A percentile compares a stretch with the other conserved stretches of the same genome.
Conservation (phyloP, 2,329 filamentous ascomycete species). For the Fusarium pseudoanthophilum region DNA sequence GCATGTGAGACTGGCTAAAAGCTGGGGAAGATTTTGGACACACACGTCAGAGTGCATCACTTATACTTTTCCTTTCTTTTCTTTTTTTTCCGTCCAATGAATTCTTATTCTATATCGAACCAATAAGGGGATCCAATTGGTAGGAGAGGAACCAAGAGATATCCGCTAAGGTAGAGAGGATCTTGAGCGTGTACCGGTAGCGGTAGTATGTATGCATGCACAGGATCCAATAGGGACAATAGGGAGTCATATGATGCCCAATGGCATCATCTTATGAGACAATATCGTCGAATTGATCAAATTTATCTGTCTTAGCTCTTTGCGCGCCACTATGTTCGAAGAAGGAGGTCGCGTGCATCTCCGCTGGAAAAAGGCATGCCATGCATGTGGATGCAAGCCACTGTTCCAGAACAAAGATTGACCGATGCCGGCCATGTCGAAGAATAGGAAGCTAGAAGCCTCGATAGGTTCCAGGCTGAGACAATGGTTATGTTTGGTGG, state of each 20-base stretch:
- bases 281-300: neutral
- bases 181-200: neutral
- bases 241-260: neutral
- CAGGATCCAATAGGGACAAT: neutral
- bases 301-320: neutral
- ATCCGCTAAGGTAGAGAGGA: neutral
- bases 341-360: slow-evolving; percentile 30
- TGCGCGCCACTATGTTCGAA: neutral
- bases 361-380: neutral
- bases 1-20: slow-evolving; percentile 25
- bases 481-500: neutral
- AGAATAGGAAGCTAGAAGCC: neutral
- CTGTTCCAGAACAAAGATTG: slow-evolving; percentile 15
- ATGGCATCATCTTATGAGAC: slow-evolving; percentile 24
- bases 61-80: neutral
- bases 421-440: neutral
- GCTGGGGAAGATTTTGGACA: neutral
- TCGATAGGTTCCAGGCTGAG: neutral
- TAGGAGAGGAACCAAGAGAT: neutral
- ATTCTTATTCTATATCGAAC: neutral
- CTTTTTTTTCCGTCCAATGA: slow-evolving; percentile 4
- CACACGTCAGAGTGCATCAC: slow-evolving; percentile 27
- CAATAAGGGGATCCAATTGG: neutral
- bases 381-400: slow-evolving; percentile 6
- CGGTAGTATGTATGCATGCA: neutral